Conservation (phyloP, 352 stramenopile species). For the Chrysophaeum taylorii region DNA sequence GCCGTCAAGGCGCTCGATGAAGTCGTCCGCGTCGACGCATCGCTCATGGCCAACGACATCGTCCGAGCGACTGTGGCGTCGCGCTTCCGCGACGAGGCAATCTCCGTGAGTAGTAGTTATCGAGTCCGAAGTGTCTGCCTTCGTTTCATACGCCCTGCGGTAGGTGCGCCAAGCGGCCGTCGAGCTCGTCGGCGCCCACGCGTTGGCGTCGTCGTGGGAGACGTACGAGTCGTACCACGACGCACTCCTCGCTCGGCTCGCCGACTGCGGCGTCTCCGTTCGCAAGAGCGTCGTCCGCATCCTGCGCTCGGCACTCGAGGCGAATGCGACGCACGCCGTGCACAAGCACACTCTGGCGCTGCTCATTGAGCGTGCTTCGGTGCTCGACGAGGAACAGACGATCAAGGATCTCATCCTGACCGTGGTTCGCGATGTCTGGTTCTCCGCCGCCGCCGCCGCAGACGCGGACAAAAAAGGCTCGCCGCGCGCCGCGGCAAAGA, state of each 20-base stretch:
- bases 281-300: background rate
- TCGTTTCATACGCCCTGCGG: background rate
- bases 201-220: background rate
- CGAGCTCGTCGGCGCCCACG: background rate
- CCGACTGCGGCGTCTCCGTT: background rate
- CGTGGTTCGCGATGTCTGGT: background rate
- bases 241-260: background rate
- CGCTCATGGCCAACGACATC: background rate
- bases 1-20: background rate
- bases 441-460: background rate
- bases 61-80: background rate
- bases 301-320: background rate
- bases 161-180: background rate
- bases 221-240: background rate
- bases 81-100: background rate
- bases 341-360: background rate
- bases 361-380: background rate
- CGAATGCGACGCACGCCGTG: background rate
- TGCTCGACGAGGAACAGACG: background rate
- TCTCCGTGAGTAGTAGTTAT: too few relatives aligned
- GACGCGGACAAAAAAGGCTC: background rate
- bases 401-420: slow-evolving; percentile 1
- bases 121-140: background rate
- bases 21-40: background rate
- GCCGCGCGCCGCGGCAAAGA: background rate